Evolutionary conservation across 2,329 filamentous ascomycete genomes (phyloP).

Genomic region (Colletotrichum orbiculare): DNA sequence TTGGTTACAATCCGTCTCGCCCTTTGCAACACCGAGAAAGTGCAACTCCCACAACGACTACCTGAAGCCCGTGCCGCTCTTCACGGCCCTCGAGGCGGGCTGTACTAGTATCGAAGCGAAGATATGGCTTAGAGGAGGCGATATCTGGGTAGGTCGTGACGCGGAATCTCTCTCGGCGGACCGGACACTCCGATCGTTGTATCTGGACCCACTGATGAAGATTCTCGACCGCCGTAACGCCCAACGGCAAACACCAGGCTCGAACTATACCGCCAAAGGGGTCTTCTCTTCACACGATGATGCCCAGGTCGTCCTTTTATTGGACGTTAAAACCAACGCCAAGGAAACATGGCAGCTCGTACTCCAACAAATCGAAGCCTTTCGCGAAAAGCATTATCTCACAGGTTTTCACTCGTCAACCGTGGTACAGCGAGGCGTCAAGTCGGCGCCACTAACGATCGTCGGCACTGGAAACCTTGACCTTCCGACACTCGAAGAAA

Average conservation of each 20-base stretch:
- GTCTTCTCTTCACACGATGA: slow-evolving; percentile 64
- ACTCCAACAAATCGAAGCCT: slow-evolving; percentile 61
- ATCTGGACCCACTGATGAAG: slow-evolving; percentile 70
- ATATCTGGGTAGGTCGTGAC: slow-evolving; percentile 73
- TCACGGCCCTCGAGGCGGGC: slow-evolving; percentile 67
- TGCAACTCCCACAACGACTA: slow-evolving; percentile 80
- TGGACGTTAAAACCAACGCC: slow-evolving; percentile 75
- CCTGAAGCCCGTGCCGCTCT: slow-evolving; percentile 71
- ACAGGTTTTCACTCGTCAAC: slow-evolving; percentile 58
- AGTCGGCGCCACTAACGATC: slow-evolving; percentile 68
- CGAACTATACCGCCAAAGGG: slow-evolving; percentile 54
- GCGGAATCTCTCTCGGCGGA: slow-evolving; percentile 62
- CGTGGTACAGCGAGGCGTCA: slow-evolving; percentile 38
- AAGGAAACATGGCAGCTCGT: slow-evolving; percentile 58
- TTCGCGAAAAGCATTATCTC: slow-evolving; percentile 67
- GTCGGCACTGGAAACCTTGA: slow-evolving; percentile 72
- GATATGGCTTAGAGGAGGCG: slow-evolving; percentile 65
- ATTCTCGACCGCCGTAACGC: slow-evolving; percentile 62
- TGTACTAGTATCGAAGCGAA: slow-evolving; percentile 76
- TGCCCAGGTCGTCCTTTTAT: slow-evolving; percentile 69
- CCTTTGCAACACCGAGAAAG: too few relatives aligned
- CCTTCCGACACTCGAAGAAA: slow-evolving; percentile 43
- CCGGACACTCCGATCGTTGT: slow-evolving; percentile 68
- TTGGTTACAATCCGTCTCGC: too few relatives aligned
- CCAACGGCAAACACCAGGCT: slow-evolving; percentile 56